A percentile compares a stretch with the other conserved stretches of the same genome.
Conservation (phyloP, 176 grass and related monocot genomes). For the Luzula sylvatica region DNA sequence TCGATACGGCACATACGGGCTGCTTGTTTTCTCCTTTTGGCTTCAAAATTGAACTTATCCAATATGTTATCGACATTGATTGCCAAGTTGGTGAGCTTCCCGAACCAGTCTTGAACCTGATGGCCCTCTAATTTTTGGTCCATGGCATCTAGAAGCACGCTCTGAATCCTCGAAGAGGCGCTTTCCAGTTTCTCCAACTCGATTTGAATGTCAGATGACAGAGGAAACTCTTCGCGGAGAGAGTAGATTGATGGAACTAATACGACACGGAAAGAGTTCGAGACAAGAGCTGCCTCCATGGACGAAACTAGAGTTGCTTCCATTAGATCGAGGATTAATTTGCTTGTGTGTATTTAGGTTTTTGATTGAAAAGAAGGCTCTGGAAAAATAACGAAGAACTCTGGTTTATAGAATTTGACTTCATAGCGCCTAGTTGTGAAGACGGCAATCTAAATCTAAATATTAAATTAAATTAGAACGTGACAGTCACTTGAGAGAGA, state of each 20-base stretch:
- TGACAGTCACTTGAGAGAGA: too few species aligned
- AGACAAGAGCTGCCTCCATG: background rate
- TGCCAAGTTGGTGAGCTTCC: slow-evolving; percentile 15
- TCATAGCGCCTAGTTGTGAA: too few species aligned
- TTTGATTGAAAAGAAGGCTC: too few species aligned
- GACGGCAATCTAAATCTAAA: too few species aligned
- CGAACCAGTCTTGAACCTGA: slow-evolving; percentile 5
- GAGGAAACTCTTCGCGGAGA: slow-evolving; percentile 9
- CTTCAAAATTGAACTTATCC: slow-evolving; percentile 19
- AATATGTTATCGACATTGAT: slow-evolving; percentile 14
- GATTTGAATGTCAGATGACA: background rate
- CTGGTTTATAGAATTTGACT: too few species aligned
- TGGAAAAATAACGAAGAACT: too few species aligned
- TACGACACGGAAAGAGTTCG: slow-evolving; percentile 1
- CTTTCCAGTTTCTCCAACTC: slow-evolving; percentile 15
- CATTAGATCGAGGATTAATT: background rate
- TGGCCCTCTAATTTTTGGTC: background rate
- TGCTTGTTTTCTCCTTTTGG: background rate
- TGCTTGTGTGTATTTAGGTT: background rate
- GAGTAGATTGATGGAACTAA: background rate
- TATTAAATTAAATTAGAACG: too few species aligned
- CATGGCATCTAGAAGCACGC: slow-evolving; percentile 20
- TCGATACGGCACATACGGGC: background rate
- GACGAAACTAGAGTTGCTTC: background rate
- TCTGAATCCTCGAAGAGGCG: slow-evolving; percentile 4